These are phyloP conservation scores for Epichloe gansuensis DNA, from an alignment of 2,329 filamentous ascomycete genomes.

Conservation along the genomic window DNA sequence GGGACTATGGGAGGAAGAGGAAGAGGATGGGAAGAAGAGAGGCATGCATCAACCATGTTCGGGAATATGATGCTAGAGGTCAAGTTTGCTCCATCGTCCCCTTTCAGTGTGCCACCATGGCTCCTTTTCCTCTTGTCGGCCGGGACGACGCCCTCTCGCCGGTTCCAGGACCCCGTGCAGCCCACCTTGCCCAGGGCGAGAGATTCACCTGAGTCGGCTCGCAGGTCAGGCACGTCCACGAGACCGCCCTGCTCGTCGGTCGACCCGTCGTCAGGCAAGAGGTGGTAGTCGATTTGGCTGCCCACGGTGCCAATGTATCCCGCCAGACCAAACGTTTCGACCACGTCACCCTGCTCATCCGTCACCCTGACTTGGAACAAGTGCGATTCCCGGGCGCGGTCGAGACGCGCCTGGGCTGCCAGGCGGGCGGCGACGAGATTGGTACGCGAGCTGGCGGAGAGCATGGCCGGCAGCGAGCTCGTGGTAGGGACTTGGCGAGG, in stretches of 20 bases:
- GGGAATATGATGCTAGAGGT: constrained; percentile 7
- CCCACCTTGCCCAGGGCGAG: constrained; percentile 24
- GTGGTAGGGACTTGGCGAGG: constrained; percentile 26
- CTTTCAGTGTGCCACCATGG: constrained; percentile 40
- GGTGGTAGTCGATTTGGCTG: constrained; percentile 47
- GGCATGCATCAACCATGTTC: too few relatives aligned
- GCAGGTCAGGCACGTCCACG: constrained; percentile 37
- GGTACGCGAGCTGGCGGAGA: constrained; percentile 22
- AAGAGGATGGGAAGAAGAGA: not conserved
- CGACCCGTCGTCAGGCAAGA: constrained; percentile 45
- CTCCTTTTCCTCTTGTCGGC: constrained; percentile 36
- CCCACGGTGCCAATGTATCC: constrained; percentile 49
- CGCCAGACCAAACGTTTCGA: constrained; percentile 42
- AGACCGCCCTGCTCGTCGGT: constrained; percentile 45
- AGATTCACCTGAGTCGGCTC: constrained; percentile 35
- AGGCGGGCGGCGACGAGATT: constrained; percentile 42
- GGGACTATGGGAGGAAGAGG: too few relatives aligned
- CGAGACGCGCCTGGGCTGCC: constrained; percentile 53
- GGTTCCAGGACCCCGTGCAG: constrained; percentile 37
- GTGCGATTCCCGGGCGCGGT: constrained; percentile 41
- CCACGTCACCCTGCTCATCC: constrained; percentile 37
- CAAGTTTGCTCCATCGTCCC: constrained; percentile 27
- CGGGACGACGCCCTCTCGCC: constrained; percentile 20
- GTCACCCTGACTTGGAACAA: constrained; percentile 47
- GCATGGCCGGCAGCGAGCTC: constrained; percentile 15